Base-by-base conservation (phyloP, 2,329 filamentous ascomycete species). In the Hypoxylon sp. region DNA sequence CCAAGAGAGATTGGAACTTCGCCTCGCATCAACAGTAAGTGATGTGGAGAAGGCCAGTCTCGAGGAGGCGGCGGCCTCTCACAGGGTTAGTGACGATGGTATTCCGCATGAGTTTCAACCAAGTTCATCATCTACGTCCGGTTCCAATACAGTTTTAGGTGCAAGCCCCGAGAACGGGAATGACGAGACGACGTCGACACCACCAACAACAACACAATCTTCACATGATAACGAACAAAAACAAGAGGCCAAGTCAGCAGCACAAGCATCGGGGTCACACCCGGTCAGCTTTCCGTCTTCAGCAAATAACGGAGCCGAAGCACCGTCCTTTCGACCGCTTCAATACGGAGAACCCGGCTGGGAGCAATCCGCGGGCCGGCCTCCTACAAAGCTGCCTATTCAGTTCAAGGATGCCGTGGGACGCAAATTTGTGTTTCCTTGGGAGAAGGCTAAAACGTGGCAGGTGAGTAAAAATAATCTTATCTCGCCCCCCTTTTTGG, bases 381-480 rank as follows among this genome's bases (percentile, higher is more conserved):
- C 63, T 7, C 64, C 63, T 7, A 55, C 51, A 19, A 67, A 68
- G 59, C 75, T 82, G 38, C 83, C 83, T 5, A 80, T 88, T 64
- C 81, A 81, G 54, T 87, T 86, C 68, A 84, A 84, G 63, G 85
- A 88, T 69, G 83, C 83, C 2, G 76, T 88, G 25, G 82, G 82
- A 19, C 75, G 84, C 51, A 86, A 84, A 62, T 88, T 83, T 66
- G 80, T 79, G 61, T 87, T 88, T 59, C 84, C 84, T 4, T 88
- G 81, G 71, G 78, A 86, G 56, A 69, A 86, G 36, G 87, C 82
- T 66, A 82, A 80, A 63, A 85, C 80, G 2, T 86, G 83, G 83
- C 73, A 77, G 72, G 82, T 83, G 74, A 68, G 73, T 53, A 12
- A 34, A 4, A 34, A 19, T 35, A 41, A 6, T 25, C 21, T 25